Percentiles rank a stretch among this genome's conserved stretches.
These are phyloP conservation scores for Podospora pseudopauciseta DNA, from an alignment of 495 filamentous ascomycete species.

Conservation along the genomic window DNA sequence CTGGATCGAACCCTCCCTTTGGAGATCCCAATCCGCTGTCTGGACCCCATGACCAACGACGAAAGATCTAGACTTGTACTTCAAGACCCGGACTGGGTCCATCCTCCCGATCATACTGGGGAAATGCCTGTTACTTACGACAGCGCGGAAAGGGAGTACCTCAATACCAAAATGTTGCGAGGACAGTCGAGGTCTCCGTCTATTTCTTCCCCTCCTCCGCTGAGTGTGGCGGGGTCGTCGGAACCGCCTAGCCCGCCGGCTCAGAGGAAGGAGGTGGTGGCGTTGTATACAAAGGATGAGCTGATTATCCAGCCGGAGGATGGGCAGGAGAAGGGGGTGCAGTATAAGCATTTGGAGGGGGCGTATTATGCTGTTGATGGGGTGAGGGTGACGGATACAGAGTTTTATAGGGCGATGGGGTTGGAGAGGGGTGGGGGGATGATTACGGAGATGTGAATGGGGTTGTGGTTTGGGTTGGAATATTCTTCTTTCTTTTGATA, in stretches of 20 bases:
- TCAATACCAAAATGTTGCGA: not conserved
- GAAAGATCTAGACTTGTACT: slow-evolving; percentile 36
- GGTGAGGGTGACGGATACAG: not conserved
- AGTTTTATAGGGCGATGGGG: not conserved
- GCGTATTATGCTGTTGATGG: not conserved
- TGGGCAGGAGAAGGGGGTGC: not conserved
- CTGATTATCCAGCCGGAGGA: not conserved
- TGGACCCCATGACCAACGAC: slow-evolving; percentile 17
- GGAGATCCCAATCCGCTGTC: not conserved
- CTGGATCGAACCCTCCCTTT: not conserved
- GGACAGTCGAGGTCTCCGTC: not conserved
- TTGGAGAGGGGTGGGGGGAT: not conserved
- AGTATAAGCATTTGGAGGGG: not conserved
- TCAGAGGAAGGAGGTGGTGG: not conserved
- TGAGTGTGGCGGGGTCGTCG: not conserved
- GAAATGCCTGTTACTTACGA: not conserved
- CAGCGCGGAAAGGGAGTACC: not conserved
- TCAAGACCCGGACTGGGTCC: slow-evolving; percentile 34
- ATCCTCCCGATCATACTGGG: not conserved
- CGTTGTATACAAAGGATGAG: not conserved
- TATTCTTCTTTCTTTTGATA: not conserved
- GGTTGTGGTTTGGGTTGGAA: not conserved
- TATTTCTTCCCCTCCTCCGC: not conserved
- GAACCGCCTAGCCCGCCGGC: not conserved
- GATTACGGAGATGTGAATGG: not conserved